Conservation (phyloP, 495 filamentous ascomycete genomes). For the Bathelium albidoporum region DNA sequence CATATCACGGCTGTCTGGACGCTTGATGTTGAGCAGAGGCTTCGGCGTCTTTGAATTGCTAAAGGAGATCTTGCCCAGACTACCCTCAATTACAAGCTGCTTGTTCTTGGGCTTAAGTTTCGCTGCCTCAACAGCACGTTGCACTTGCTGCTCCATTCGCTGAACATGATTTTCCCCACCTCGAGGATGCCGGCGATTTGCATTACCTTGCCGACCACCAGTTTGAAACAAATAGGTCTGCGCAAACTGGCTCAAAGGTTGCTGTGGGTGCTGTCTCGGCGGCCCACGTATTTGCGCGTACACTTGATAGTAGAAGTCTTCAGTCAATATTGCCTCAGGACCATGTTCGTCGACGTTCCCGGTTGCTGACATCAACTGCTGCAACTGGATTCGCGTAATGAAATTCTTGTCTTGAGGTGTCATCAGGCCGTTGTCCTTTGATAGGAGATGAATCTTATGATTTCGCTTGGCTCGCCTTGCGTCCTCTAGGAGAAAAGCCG, state of each 20-base stretch:
- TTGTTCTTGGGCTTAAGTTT: slow-evolving; percentile 97
- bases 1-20: slow-evolving; percentile 57
- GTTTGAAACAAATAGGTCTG: slow-evolving; percentile 96
- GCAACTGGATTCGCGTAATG: slow-evolving; percentile 92
- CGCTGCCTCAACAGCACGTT: slow-evolving; percentile 90
- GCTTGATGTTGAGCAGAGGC: slow-evolving; percentile 89
- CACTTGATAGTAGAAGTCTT: slow-evolving; percentile 99
- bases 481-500: slow-evolving; percentile 74
- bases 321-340: slow-evolving; percentile 65
- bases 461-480: slow-evolving; percentile 93
- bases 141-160: slow-evolving; percentile 98
- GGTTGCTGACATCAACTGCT: slow-evolving; percentile 86
- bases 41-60: slow-evolving; percentile 96
- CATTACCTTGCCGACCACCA: slow-evolving; percentile 64
- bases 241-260: slow-evolving; percentile 89
- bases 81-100: slow-evolving; percentile 97
- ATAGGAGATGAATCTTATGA: slow-evolving; percentile 92
- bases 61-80: slow-evolving; percentile 95
- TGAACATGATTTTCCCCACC: slow-evolving; percentile 94
- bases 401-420: slow-evolving; percentile 99
- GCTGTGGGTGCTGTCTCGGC: slow-evolving; percentile 73
- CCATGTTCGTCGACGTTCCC: slow-evolving; percentile 63
- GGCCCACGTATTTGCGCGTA: slow-evolving; percentile 86
- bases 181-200: slow-evolving; percentile 51
- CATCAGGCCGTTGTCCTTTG: slow-evolving; percentile 94